A percentile compares a stretch with the other conserved stretches of the same genome.
Evolutionary conservation across 768 basidiomycete species (phyloP).

Genomic region (Kwoniella botswanensis): DNA sequence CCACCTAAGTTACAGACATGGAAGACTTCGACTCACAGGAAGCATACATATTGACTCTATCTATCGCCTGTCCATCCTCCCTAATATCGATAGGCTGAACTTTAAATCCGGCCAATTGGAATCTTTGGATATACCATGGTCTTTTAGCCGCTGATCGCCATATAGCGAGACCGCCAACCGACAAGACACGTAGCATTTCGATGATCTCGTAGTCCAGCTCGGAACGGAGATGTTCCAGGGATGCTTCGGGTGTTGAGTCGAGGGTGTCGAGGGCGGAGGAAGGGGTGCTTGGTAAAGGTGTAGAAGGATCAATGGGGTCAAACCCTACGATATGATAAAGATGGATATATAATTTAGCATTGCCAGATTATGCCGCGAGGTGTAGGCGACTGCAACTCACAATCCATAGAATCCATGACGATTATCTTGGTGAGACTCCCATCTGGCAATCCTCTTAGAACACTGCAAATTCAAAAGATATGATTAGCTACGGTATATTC

Average conservation of each 20-base stretch:
- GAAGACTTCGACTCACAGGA: slow-evolving; percentile 36
- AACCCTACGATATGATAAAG: slow-evolving; percentile 37
- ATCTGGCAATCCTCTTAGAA: slow-evolving; percentile 61
- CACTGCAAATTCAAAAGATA: slow-evolving; percentile 51
- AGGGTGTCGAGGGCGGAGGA: slow-evolving; percentile 62
- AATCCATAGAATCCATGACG: slow-evolving; percentile 70
- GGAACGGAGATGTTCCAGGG: slow-evolving; percentile 56
- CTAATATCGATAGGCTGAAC: slow-evolving; percentile 63
- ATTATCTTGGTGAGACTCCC: slow-evolving; percentile 68
- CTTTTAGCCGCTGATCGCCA: slow-evolving; percentile 70
- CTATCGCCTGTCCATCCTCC: slow-evolving; percentile 64
- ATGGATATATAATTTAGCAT: too few species aligned
- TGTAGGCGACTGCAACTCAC: too few species aligned
- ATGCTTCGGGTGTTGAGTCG: slow-evolving; percentile 58
- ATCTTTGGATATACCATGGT: slow-evolving; percentile 71
- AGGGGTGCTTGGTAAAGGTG: slow-evolving; percentile 37
- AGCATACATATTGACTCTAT: slow-evolving; percentile 73
- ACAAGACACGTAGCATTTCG: slow-evolving; percentile 67
- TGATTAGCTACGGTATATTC: too few species aligned
- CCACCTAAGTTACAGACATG: neutral
- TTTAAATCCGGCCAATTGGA: slow-evolving; percentile 65
- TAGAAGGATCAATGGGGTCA: slow-evolving; percentile 54
- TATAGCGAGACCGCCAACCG: slow-evolving; percentile 67
- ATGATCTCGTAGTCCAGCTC: slow-evolving; percentile 66
- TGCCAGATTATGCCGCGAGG: too few species aligned